These are phyloP conservation scores for grape (Vitis vinifera) DNA, from an alignment of 164 flowering plant genomes.

Conservation along the genomic window ASM3070453v1 NC_081822.1:1415501-1416000, in stretches of 20 bases:
- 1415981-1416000: background rate
- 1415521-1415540: too few species aligned
- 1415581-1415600: too few species aligned
- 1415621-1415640: background rate
- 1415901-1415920: constrained; percentile 92
- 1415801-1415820: constrained; percentile 1
- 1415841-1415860: constrained; percentile 64
- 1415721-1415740: constrained; percentile 92
- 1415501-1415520: too few species aligned
- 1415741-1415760: constrained; percentile 80
- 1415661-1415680: constrained; percentile 32
- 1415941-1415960: too few species aligned
- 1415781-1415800: background rate
- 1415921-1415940: too few species aligned
- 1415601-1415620: too few species aligned
- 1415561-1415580: too few species aligned
- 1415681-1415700: constrained; percentile 82
- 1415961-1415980: too few species aligned
- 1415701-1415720: constrained; percentile 96
- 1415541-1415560: too few species aligned
- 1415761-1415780: constrained; percentile 4
- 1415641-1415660: background rate
- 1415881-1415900: constrained; percentile 78
- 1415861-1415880: constrained; percentile 68
- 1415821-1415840: constrained; percentile 1